Base-by-base conservation (phyloP, 768 basidiomycete species). In the Tricholoma terreum region DNA sequence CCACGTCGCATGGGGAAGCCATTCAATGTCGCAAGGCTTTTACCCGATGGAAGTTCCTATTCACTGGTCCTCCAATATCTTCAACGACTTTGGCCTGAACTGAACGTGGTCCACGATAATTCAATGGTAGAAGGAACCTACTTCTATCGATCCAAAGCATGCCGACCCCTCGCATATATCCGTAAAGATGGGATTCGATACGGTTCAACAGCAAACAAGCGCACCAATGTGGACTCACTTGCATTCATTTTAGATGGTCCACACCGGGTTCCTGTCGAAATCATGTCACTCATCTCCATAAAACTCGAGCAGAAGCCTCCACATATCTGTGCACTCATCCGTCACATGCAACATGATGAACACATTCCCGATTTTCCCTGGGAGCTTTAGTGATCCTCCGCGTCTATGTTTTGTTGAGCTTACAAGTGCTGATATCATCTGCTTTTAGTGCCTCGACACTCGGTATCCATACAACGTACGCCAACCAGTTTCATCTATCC, bases 121-220 rank as follows among this genome's bases (percentile, higher is more conserved):
- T 31, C 56, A 15, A 15, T 57, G 4, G 50, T 21, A 6, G 42
- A 45, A 2, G 56, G 56, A 2, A 50, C 43, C 10, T 17, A 38
- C 1, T 57, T 57, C 30, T 52, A 57, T n/a, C 9, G 30, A 1
- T 31, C 50, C 1, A 27, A 34, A 43, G 1, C 35, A 8, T 43
- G 40, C n/a, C 27, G 35, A 8, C 50, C 30, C 4, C 10, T 38
- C 2, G n/a, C 46, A 1, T 35, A 63, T 50, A 52, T 67, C 11
- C 50, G 55, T 3, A 67, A 67, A 52, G 63, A 64, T 58, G 66
- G 65, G 4, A 45, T 66, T n/a, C 54, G 52, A 4, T 67, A 66
- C 59, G 65, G 66, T 2, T 64, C 46, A 9, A 33, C 34, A 7
- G 22, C 50, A 15, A 64, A 63, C 50, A 53, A 35, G 11, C 31